Conservation (phyloP, 73 alveolate species). For the Tetrahymena borealis region DNA sequence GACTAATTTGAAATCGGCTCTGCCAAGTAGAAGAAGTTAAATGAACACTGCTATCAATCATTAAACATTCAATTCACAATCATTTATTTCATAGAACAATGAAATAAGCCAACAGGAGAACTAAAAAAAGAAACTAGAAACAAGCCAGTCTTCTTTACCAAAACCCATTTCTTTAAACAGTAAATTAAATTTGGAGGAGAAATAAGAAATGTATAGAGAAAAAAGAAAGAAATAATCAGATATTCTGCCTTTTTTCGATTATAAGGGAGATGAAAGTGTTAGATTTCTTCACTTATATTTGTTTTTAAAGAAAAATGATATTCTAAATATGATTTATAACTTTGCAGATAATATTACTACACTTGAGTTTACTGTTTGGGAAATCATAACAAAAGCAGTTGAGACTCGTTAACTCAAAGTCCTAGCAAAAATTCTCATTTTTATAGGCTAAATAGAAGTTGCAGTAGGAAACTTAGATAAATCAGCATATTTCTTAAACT, state of each 20-base stretch:
- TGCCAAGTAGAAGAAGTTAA: not conserved
- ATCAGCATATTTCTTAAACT: not conserved
- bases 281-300: not conserved
- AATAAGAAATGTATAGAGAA: not conserved
- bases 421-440: not conserved
- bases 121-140: no score
- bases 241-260: not conserved
- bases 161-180: not conserved
- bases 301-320: not conserved
- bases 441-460: not conserved
- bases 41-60: not conserved
- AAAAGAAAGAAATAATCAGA: not conserved
- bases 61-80: not conserved
- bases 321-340: not conserved
- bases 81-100: not conserved
- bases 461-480: not conserved
- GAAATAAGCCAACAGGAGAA: no score
- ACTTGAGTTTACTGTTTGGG: not conserved
- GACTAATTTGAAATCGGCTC: not conserved
- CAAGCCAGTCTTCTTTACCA: no score
- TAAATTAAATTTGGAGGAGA: not conserved
- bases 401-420: not conserved
- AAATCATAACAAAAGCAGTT: not conserved
- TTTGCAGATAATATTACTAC: not conserved
- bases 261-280: not conserved